These are phyloP conservation scores for Neostapfia colusana DNA, from an alignment of 176 grass and related monocot species.

Conservation along the genomic window DNA sequence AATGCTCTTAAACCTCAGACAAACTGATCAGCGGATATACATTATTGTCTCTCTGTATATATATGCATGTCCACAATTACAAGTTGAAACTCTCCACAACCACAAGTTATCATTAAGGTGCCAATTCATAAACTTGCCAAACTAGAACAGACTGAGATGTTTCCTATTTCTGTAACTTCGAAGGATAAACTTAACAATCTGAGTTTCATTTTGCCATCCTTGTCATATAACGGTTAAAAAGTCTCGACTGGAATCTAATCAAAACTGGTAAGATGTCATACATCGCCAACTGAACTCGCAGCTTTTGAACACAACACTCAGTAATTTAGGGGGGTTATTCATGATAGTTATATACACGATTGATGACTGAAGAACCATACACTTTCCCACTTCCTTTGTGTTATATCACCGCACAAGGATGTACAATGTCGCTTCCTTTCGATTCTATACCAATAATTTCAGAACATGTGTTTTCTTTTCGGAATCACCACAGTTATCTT, in stretches of 20 bases:
- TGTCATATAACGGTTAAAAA: background rate
- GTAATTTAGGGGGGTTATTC: background rate
- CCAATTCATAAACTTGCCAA: background rate
- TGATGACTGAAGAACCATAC: background rate
- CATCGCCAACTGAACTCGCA: background rate
- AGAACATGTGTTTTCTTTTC: background rate
- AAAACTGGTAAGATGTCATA: background rate
- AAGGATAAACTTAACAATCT: background rate
- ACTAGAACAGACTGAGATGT: background rate
- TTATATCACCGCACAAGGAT: background rate
- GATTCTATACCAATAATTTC: conserved; percentile 21
- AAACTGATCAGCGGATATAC: background rate
- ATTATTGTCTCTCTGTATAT: conserved; percentile 16
- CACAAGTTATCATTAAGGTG: background rate
- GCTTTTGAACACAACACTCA: background rate
- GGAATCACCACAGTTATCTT: conserved; percentile 4
- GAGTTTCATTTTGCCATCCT: conserved; percentile 8
- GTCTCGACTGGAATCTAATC: background rate
- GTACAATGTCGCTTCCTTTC: background rate
- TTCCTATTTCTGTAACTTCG: background rate
- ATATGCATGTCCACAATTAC: background rate
- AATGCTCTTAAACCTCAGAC: background rate
- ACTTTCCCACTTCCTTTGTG: background rate
- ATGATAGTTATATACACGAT: background rate
- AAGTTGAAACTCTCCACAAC: background rate